phyloP scores from a whole-genome alignment of 2,329 filamentous ascomycete genomes.

The Cladosporium sp. region DNA sequence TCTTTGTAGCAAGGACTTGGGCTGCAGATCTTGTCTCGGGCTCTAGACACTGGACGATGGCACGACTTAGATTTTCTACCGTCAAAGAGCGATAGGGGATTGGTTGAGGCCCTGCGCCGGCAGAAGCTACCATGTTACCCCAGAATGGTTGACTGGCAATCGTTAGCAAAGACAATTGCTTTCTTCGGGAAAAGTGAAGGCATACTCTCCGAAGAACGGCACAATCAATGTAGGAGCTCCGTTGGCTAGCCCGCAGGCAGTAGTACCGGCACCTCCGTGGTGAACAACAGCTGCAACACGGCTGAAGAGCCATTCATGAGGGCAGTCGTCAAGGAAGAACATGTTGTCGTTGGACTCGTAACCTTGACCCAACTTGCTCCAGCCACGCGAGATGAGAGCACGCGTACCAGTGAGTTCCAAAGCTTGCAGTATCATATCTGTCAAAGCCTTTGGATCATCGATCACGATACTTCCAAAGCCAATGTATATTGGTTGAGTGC shows the following conservation, averaged over 20 bases:
- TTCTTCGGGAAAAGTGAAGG: constrained; percentile 39
- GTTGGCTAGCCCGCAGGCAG: constrained; percentile 53
- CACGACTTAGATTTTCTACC: constrained; percentile 43
- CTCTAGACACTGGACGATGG: constrained; percentile 53
- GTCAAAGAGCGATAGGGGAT: constrained; percentile 71
- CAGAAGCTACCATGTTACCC: constrained; percentile 48
- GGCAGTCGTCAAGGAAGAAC: constrained; percentile 54
- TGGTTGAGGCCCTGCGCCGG: constrained; percentile 66
- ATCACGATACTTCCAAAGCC: constrained; percentile 81
- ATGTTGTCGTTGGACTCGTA: constrained; percentile 43
- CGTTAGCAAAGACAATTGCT: neutral
- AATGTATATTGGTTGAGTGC: constrained; percentile 73
- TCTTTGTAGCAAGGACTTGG: constrained; percentile 60
- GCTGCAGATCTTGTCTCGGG: constrained; percentile 62
- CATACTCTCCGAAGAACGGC: constrained; percentile 58
- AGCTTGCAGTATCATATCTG: constrained; percentile 69
- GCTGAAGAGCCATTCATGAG: constrained; percentile 60
- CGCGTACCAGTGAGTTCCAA: constrained; percentile 53
- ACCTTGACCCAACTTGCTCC: constrained; percentile 48
- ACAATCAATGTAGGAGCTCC: constrained; percentile 56
- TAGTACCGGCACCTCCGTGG: constrained; percentile 60
- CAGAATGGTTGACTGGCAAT: constrained; percentile 51
- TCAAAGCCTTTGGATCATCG: constrained; percentile 70
- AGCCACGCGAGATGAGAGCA: constrained; percentile 56
- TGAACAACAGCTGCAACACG: constrained; percentile 56